Evolutionary conservation across 163 green algal species (phyloP).

Genomic region (Coccomyxa subellipsoidea): DNA sequence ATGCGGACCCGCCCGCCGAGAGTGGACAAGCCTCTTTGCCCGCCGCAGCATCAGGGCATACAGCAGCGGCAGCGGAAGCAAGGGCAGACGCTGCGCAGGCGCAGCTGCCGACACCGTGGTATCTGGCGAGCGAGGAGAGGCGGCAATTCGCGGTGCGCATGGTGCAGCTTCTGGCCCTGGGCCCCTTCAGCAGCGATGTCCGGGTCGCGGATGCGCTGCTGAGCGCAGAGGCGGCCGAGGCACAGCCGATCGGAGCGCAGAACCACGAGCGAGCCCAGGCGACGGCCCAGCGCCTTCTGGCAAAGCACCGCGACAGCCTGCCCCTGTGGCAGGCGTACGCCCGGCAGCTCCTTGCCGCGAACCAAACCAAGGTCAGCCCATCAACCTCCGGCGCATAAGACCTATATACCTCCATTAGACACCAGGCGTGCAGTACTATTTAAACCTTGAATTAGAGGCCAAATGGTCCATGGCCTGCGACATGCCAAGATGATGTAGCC

Average conservation of each 20-base stretch:
- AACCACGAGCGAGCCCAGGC: constrained; percentile 14
- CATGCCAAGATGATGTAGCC: too few species aligned
- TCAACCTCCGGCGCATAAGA: too few species aligned
- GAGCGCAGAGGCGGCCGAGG: constrained; percentile 11
- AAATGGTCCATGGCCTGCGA: not conserved
- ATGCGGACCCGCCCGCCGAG: not conserved
- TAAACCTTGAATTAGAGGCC: not conserved
- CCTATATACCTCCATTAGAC: too few species aligned
- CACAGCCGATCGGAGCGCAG: constrained; percentile 15
- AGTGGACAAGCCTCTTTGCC: not conserved
- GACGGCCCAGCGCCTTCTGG: constrained; percentile 37
- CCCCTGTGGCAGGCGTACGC: constrained; percentile 45
- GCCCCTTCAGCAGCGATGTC: constrained; percentile 2
- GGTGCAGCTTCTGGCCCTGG: constrained; percentile 37
- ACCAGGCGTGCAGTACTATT: not conserved
- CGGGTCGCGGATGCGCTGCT: constrained; percentile 11
- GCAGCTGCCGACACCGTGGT: not conserved
- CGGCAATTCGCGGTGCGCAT: constrained; percentile 32
- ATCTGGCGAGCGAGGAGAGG: constrained; percentile 15
- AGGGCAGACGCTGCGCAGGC: not conserved
- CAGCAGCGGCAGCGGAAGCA: not conserved
- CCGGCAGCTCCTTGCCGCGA: constrained; percentile 17
- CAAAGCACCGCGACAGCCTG: constrained; percentile 34
- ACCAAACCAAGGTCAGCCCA: constrained; percentile 18
- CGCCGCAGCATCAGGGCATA: not conserved